Evolutionary conservation across 2,329 filamentous ascomycete species (phyloP), one percentile per base, ranked within the genome.

Genomic region (Venturia nashicola): DNA sequence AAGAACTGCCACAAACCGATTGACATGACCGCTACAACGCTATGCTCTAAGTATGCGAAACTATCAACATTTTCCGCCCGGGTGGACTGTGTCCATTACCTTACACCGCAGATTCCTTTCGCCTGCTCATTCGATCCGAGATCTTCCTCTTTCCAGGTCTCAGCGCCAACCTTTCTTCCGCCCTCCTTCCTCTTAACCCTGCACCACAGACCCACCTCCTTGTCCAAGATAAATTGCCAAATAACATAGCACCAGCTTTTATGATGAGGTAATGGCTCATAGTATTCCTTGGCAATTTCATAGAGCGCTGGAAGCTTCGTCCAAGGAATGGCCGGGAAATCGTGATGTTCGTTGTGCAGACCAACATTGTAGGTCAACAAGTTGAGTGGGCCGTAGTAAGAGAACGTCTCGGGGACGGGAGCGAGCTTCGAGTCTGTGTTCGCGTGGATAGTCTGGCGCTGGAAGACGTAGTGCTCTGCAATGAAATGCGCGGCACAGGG

Each of bases 401-500:
- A 93, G 78, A 91, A 99, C 0, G 94, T 99, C 80, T 99, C 94
- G 2, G 94, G 92, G 5, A 96, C 82, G 2, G 77, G 76, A 8
- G 70, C 71, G 18, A 75, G 71, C 67, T 74, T 76, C 5, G 73
- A 72, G 20, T 64, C 54, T 55, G 62, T 27, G n/a, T 32, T 32
- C 32, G 34, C 54, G 14, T 42, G 34, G 6, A 57, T 40, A 11
- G 27, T 0, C 71, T 87, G 32, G 16, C 64, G 43, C 16, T 68
- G 65, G 67, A 82, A 81, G 27, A 82, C 79, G 70, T 82, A 82
- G 72, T 99, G 94, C 79, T 99, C 94, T 65, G 94, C 92, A 76
- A 99, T 99, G 80, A 99, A 99, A 78, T 99, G 94, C 55, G 91
- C 94, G 0, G 94, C 94, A 65, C 93, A 90, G 3, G 94, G 94